Percentiles rank a stretch among this genome's conserved stretches.
Conservation (phyloP, 345 rosid species). For the Syzygium oleosum region DNA sequence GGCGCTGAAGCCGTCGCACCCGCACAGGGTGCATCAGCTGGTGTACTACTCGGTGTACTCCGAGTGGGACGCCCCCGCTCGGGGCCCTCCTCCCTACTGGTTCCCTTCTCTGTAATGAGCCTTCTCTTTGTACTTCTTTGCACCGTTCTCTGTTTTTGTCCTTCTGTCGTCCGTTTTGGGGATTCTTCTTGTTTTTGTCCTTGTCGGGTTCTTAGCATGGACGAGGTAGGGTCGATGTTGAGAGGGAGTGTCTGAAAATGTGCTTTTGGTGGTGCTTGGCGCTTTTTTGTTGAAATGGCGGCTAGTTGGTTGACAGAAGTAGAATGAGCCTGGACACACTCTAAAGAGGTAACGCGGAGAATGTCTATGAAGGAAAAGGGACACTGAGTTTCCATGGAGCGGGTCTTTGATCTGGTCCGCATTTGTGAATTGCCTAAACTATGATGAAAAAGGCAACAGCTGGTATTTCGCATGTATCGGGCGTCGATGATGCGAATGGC, state of each 20-base stretch:
- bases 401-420: neutral
- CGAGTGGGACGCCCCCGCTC: conserved; percentile 50
- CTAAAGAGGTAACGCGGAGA: neutral
- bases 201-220: neutral
- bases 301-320: neutral
- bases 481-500: neutral
- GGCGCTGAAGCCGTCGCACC: conserved; percentile 61
- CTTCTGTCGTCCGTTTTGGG: neutral
- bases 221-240: neutral
- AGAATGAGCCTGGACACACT: neutral
- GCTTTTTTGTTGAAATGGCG: neutral
- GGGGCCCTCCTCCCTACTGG: conserved; percentile 82
- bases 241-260: neutral
- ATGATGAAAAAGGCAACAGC: neutral
- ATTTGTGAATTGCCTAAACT: neutral
- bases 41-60: conserved; percentile 60
- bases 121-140: neutral
- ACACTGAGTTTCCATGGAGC: neutral
- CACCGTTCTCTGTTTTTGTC: neutral
- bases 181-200: neutral
- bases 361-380: neutral
- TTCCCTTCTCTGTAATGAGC: conserved; percentile 66
- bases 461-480: neutral
- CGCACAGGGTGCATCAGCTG: conserved; percentile 66
- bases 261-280: neutral